Evolutionary conservation across 768 basidiomycete genomes (phyloP).

Genomic region (Mycena floridula): DNA sequence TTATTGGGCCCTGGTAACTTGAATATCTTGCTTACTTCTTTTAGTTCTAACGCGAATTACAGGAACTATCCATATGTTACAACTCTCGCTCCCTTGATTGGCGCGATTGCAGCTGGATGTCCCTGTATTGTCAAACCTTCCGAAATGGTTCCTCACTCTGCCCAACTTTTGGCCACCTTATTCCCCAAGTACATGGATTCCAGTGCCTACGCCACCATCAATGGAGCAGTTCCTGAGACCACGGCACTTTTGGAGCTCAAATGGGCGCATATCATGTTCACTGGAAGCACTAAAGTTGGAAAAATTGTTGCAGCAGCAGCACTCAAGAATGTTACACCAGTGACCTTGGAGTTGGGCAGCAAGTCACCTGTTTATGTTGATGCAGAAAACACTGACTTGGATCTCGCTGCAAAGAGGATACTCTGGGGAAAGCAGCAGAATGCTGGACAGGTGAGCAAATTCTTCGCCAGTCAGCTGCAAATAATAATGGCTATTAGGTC

Average conservation of each 20-base stretch:
- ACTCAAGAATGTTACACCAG: slow-evolving; percentile 45
- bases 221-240: slow-evolving; percentile 29
- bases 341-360: slow-evolving; percentile 47
- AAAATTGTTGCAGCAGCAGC: slow-evolving; percentile 48
- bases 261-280: slow-evolving; percentile 37
- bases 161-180: slow-evolving; percentile 45
- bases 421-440: slow-evolving; percentile 59
- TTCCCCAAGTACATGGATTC: slow-evolving; percentile 46
- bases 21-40: too few species aligned
- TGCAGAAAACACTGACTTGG: neutral
- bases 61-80: too few species aligned
- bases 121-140: slow-evolving; percentile 48
- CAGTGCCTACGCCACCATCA: slow-evolving; percentile 41
- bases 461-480: neutral
- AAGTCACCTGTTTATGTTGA: slow-evolving; percentile 23
- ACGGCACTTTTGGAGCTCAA: slow-evolving; percentile 44
- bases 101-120: neutral
- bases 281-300: slow-evolving; percentile 41
- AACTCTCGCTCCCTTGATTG: too few species aligned
- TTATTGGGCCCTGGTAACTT: too few species aligned
- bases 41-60: too few species aligned
- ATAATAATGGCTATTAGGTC: slow-evolving; percentile 32
- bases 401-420: slow-evolving; percentile 56
- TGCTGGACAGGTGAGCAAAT: neutral
- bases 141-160: slow-evolving; percentile 46